Conservation (phyloP, 208 protist genomes). For the Blechomonas ayalai region DNA sequence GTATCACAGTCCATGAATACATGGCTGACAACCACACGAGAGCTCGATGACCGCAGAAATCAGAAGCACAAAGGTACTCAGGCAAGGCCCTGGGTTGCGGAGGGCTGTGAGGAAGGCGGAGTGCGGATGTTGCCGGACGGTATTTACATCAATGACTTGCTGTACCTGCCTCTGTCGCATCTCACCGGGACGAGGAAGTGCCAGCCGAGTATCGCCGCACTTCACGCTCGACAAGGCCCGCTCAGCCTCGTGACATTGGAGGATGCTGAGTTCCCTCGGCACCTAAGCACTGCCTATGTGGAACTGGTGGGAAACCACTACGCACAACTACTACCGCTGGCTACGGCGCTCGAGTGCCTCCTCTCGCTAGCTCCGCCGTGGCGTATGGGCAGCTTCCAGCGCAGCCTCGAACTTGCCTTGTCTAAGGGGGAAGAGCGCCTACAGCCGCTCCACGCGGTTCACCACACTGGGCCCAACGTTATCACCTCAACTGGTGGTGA, state of each 20-base stretch:
- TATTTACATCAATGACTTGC: conserved; percentile 23
- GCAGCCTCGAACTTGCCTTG: conserved; percentile 42
- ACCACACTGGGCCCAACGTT: too few relatives aligned
- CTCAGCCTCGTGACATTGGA: conserved; percentile 52
- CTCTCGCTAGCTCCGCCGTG: conserved; percentile 32
- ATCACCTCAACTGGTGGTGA: too few relatives aligned
- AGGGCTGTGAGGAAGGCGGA: not conserved
- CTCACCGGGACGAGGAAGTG: conserved; percentile 15
- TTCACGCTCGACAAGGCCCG: conserved; percentile 37
- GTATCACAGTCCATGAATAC: conserved; percentile 27
- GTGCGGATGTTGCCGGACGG: conserved; percentile 14
- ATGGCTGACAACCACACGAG: not conserved
- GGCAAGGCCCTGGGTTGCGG: not conserved
- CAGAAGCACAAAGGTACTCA: not conserved
- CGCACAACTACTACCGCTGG: conserved; percentile 48
- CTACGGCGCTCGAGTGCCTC: conserved; percentile 31
- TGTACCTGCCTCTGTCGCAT: conserved; percentile 21
- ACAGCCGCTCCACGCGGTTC: conserved; percentile 14
- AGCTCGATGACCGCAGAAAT: not conserved
- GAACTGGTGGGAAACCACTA: conserved; percentile 35
- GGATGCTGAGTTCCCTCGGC: conserved; percentile 24
- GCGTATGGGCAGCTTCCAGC: conserved; percentile 55
- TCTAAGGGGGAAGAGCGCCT: conserved; percentile 25
- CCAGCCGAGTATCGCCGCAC: conserved; percentile 1
- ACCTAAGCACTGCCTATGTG: conserved; percentile 37